Evolutionary conservation across 2,329 filamentous ascomycete species (phyloP), one percentile per base, ranked within the genome.

Genomic region (Monosporascus ibericus): DNA sequence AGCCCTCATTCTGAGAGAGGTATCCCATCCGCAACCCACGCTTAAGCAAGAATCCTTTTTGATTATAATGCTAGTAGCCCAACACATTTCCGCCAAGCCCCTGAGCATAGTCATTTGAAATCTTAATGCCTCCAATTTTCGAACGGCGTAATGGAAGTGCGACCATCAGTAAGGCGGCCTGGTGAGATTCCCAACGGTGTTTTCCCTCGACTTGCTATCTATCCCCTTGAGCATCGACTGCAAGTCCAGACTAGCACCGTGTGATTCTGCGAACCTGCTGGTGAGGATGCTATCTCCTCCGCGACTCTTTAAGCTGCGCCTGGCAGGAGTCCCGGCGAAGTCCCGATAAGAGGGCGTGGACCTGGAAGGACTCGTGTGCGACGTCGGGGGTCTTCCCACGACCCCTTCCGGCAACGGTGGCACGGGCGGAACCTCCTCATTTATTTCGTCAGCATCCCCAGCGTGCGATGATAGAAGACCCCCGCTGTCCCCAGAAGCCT

Each of bases 391-490:
- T 48, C 57, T 63, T 15, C 62, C 64, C 11, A 56, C 50, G 22
- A 66, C 58, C 1, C 63, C 62, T 3, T 58, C 66, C 18, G 79
- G 80, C 56, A 84, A 64, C 1, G 79, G 79, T 6, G 80, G 80
- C 14, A 84, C 80, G 0, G 80, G 80, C 3, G 80, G 80, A 7
- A 82, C 77, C 0, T 64, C 61, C 7, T 74, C 70, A 14, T 4
- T 63, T 66, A 5, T 65, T 59, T 11, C 56, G 3, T 66, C 66
- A 24, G 63, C 65, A 14, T 69, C 62, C 17, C 54, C 59, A 46
- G 63, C 63, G 44, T 67, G 61, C 2, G 63, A 65, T 20, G 60
- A 64, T 39, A 68, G 54, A 49, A 64, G 60, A 14, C 62, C 62
- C 18, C 60, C 59, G 15, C 58, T 53, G 17, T 67, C 63, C 25